Base-by-base conservation (phyloP, 2,329 filamentous ascomycete species). In the Penicillium fuscoglaucum region DNA sequence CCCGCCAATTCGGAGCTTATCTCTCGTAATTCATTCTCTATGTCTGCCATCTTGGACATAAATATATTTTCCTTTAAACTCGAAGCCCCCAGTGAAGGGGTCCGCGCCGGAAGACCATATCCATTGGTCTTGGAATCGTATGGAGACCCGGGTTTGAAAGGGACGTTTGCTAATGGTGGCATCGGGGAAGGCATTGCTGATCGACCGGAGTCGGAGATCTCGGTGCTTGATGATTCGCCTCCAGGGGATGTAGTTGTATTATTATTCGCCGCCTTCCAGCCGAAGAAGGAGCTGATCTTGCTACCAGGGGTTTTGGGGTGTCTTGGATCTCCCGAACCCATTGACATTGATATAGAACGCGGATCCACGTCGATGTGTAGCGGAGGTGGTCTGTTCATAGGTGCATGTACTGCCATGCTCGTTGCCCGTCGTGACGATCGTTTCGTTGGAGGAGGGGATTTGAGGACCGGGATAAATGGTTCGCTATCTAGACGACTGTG, bases 21-120 rank as follows among this genome's bases (percentile, higher is more conserved):
- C 75, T 93, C 90, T 68, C 91, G 91, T 66, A 99, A 78, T 81
- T 99, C 95, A 73, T 92, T 90, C 80, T 99, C 95, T 80, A 99
- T 88, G 73, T 96, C 91, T 73, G 91, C 87, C 69, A 96, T 84
- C 74, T 92, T 73, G 66, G 82, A 64, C 82, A 79, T 67, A 74
- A 82, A 70, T 71, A 78, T 67, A 69, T 76, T 55, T 70, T 78
- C 68, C 74, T 78, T 53, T 66, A 75, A 49, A 74, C 77, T 59
- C 75, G 74, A 50, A 76, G 75, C 62, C 76, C 82, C 62, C 71
- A 83, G 55, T 72, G 80, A 74, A 19, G 70, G 67, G 58, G 72
- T 73, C 54, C 74, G 66, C 57, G 68, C 58, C 17, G 63, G 78
- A 69, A 55, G 80, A 68, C 68, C 79, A 78, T 72, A 79, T 78